Percentiles rank a stretch among this genome's conserved stretches.
phyloP scores from a whole-genome alignment of 371 early-diverging fungal species.

The Nematocida sp. region DNA sequence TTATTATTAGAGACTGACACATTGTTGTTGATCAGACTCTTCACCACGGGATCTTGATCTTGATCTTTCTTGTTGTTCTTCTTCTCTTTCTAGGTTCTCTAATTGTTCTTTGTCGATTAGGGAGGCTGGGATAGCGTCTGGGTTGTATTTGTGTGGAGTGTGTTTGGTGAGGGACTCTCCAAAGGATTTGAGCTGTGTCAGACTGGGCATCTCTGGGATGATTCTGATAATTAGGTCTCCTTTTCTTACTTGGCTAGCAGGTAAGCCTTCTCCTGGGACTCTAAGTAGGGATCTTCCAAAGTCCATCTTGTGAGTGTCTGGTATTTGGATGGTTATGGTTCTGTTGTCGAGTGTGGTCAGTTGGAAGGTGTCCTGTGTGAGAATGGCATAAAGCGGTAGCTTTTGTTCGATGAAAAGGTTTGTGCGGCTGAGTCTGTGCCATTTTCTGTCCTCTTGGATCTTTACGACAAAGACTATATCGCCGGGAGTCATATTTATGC shows the following conservation, averaged over 20 bases:
- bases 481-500: slow-evolving; percentile 44
- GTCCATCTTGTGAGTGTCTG: background rate
- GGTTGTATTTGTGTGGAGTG: no score
- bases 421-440: slow-evolving; percentile 20
- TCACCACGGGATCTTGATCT: no score
- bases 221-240: slow-evolving; percentile 29
- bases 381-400: slow-evolving; percentile 10
- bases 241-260: background rate
- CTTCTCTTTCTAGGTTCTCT: no score
- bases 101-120: no score
- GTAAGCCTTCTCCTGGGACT: slow-evolving; percentile 6
- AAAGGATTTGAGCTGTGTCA: background rate
- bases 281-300: slow-evolving; percentile 30
- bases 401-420: slow-evolving; percentile 18
- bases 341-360: background rate
- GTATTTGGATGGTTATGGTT: background rate
- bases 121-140: no score
- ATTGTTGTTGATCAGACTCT: no score
- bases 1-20: no score
- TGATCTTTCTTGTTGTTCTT: no score
- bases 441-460: slow-evolving; percentile 48
- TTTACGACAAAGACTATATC: slow-evolving; percentile 57
- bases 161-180: background rate
- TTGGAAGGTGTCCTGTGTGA: background rate
- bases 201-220: background rate